Percentiles rank a stretch among this genome's conserved stretches.
phyloP scores from a whole-genome alignment of 2,329 filamentous ascomycete genomes.

The Trichocomaceae sp. region DNA sequence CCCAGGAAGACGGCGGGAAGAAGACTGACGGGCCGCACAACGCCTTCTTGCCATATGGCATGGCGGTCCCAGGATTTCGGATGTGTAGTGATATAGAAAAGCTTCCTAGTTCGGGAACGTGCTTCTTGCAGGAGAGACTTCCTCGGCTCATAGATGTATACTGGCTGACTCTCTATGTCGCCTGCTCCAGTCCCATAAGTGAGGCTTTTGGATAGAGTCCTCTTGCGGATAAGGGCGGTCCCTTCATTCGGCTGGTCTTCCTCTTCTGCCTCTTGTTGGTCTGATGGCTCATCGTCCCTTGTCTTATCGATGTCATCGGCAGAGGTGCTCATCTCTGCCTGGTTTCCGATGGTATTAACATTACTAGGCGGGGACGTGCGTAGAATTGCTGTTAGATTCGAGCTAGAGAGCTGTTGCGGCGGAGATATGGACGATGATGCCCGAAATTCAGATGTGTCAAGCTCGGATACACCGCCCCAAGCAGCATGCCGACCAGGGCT shows the following conservation, averaged over 20 bases:
- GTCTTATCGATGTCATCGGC: slow-evolving; percentile 11
- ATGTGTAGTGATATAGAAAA: slow-evolving; percentile 38
- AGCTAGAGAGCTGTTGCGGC: slow-evolving; percentile 25
- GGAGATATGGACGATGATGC: slow-evolving; percentile 2
- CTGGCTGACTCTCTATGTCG: slow-evolving; percentile 28
- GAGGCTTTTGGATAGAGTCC: slow-evolving; percentile 22
- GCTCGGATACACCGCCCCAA: slow-evolving; percentile 4
- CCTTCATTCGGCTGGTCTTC: slow-evolving; percentile 28
- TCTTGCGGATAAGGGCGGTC: slow-evolving; percentile 30
- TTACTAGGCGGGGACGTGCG: slow-evolving; percentile 31
- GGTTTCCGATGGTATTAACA: slow-evolving; percentile 15
- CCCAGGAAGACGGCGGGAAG: slow-evolving; percentile 85
- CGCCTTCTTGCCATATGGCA: slow-evolving; percentile 55
- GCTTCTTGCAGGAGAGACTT: slow-evolving; percentile 11
- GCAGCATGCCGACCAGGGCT: slow-evolving; percentile 14
- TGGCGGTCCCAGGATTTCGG: slow-evolving; percentile 67
- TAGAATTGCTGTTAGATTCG: slow-evolving; percentile 47
- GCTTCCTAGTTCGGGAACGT: slow-evolving; percentile 18
- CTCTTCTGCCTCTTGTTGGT: slow-evolving; percentile 13
- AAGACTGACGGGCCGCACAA: slow-evolving; percentile 63
- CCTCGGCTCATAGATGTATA: slow-evolving; percentile 6
- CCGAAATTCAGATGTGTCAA: not conserved
- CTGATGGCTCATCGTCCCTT: slow-evolving; percentile 10
- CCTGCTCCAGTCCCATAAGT: slow-evolving; percentile 25
- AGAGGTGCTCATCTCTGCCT: slow-evolving; percentile 16